Evolutionary conservation across 352 stramenopile genomes (phyloP).

Genomic region (Phytopythium helicoides): DNA sequence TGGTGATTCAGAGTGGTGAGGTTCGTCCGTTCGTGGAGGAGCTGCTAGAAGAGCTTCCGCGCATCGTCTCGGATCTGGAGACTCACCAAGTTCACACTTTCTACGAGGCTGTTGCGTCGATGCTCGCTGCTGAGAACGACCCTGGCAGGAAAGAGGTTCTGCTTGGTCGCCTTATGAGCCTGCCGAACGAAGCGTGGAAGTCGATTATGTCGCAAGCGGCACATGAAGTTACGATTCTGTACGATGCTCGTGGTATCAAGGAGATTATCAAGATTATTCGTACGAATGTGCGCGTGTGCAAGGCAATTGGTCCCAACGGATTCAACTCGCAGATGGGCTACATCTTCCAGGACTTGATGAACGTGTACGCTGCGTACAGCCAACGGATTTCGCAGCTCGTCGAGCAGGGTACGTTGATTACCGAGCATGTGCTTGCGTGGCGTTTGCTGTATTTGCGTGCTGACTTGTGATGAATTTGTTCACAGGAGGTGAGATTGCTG

Average conservation of each 20-base stretch:
- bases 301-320: constrained; percentile 91
- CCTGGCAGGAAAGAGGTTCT: constrained; percentile 88
- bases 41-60: constrained; percentile 92
- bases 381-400: constrained; percentile 93
- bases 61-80: constrained; percentile 97
- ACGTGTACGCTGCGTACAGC: constrained; percentile 99
- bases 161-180: constrained; percentile 94
- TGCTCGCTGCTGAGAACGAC: constrained; percentile 76
- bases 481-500: constrained; percentile 90
- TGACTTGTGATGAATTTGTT: background rate
- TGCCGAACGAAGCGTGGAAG: constrained; percentile 92
- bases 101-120: constrained; percentile 97
- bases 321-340: constrained; percentile 97
- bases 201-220: constrained; percentile 80
- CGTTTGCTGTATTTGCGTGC: background rate
- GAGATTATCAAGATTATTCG: constrained; percentile 98
- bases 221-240: constrained; percentile 77
- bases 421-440: background rate
- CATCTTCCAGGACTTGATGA: constrained; percentile 99
- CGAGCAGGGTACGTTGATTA: constrained; percentile 36
- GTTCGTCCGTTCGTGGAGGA: constrained; percentile 96
- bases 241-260: constrained; percentile 75
- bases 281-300: constrained; percentile 97
- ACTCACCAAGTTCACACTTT: constrained; percentile 99
- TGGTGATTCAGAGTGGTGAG: constrained; percentile 95